phyloP scores from a whole-genome alignment of 192 early-diverging fungal species.

The Dimargaris xerosporica region DNA sequence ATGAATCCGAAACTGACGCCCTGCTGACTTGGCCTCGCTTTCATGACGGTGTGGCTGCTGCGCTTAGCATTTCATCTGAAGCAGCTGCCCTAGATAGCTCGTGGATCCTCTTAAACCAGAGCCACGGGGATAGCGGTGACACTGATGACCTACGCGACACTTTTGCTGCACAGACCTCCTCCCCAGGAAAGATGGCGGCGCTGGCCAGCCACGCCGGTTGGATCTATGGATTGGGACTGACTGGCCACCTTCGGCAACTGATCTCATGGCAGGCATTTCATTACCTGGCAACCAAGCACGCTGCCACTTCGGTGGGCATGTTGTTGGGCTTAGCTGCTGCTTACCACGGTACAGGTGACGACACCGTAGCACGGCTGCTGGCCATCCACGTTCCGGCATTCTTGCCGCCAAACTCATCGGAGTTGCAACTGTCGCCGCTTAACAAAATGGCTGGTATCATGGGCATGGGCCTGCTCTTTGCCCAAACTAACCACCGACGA shows the following conservation, averaged over 20 bases:
- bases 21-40: slow-evolving; percentile 58
- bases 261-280: slow-evolving; percentile 30
- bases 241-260: slow-evolving; percentile 43
- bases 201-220: slow-evolving; percentile 48
- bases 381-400: slow-evolving; percentile 48
- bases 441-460: slow-evolving; percentile 40
- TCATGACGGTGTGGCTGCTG: slow-evolving; percentile 62
- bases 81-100: slow-evolving; percentile 33
- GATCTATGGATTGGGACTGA: slow-evolving; percentile 52
- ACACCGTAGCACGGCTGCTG: slow-evolving; percentile 36
- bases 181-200: neutral
- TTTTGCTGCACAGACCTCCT: too few relatives aligned
- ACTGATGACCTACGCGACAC: too few relatives aligned
- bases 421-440: slow-evolving; percentile 35
- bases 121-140: slow-evolving; percentile 20
- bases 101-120: slow-evolving; percentile 58
- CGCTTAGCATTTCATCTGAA: slow-evolving; percentile 36
- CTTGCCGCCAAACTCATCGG: slow-evolving; percentile 27
- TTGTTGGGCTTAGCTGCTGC: slow-evolving; percentile 52
- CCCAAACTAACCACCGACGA: slow-evolving; percentile 32
- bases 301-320: slow-evolving; percentile 39
- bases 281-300: slow-evolving; percentile 44
- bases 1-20: slow-evolving; percentile 20
- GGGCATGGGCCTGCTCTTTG: slow-evolving; percentile 50
- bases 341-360: slow-evolving; percentile 38